A percentile compares a stretch with the other conserved stretches of the same genome.
Evolutionary conservation across 768 basidiomycete genomes (phyloP).

Genomic region (Sarcodon sp.): DNA sequence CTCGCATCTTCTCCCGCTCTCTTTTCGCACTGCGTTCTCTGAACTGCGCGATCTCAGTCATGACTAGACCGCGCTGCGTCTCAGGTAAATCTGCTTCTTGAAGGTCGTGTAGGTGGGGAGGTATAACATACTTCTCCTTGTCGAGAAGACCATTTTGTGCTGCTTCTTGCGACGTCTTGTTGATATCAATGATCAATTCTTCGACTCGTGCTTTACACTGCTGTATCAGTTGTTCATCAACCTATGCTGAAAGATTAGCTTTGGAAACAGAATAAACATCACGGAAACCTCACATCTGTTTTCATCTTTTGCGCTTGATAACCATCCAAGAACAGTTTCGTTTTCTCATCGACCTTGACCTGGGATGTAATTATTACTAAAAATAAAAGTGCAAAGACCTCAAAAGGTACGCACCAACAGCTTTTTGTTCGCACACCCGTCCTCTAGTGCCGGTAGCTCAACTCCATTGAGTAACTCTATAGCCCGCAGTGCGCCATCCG

Average conservation of each 20-base stretch:
- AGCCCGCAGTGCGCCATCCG: constrained; percentile 79
- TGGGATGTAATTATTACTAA: constrained; percentile 18
- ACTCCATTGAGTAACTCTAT: constrained; percentile 50
- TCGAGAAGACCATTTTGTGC: constrained; percentile 64
- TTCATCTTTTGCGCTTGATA: constrained; percentile 70
- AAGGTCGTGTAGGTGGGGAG: constrained; percentile 93
- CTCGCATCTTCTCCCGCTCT: constrained; percentile 80
- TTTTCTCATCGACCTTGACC: constrained; percentile 97
- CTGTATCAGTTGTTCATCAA: constrained; percentile 53
- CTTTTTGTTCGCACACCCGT: constrained; percentile 48
- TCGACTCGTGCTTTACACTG: constrained; percentile 55
- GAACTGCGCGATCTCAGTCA: constrained; percentile 94
- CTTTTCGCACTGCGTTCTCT: constrained; percentile 87
- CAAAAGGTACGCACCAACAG: constrained; percentile 45
- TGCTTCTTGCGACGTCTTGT: constrained; percentile 58
- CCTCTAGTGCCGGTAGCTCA: constrained; percentile 48
- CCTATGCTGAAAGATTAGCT: constrained; percentile 24
- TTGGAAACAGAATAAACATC: background rate
- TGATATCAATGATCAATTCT: constrained; percentile 58
- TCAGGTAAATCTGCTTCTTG: constrained; percentile 96
- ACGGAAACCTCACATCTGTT: constrained; percentile 52
- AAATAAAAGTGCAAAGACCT: constrained; percentile 10
- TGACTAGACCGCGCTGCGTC: constrained; percentile 82
- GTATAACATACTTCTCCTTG: constrained; percentile 82
- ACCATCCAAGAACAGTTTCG: constrained; percentile 74